These are phyloP conservation scores for Sicyos edulis DNA, from an alignment of 306 rosid species.

Conservation along the genomic window DNA sequence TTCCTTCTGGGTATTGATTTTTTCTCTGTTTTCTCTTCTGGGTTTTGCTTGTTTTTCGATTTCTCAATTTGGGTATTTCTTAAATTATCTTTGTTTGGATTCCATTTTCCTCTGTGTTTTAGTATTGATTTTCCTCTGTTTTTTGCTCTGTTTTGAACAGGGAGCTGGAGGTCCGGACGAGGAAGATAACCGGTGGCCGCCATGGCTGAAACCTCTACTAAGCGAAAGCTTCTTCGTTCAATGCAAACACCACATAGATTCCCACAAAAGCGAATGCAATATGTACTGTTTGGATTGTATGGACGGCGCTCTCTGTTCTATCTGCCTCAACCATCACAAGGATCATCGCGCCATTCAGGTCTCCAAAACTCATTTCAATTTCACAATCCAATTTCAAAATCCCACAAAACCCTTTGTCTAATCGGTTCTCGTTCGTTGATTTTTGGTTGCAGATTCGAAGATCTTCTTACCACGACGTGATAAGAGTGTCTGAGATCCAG, in stretches of 20 bases:
- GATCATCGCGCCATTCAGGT: slow-evolving; percentile 95
- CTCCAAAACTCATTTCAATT: not conserved
- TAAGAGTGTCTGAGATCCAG: slow-evolving; percentile 87
- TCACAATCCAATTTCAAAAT: not conserved
- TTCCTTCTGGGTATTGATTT: not conserved
- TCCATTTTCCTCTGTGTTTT: not conserved
- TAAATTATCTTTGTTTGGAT: not conserved
- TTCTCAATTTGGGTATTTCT: not conserved
- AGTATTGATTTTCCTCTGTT: no score
- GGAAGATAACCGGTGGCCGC: slow-evolving; percentile 91
- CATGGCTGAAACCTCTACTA: slow-evolving; percentile 90
- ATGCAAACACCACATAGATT: slow-evolving; percentile 78
- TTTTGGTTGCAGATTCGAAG: slow-evolving; percentile 62
- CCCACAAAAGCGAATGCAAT: slow-evolving; percentile 95
- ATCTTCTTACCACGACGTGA: slow-evolving; percentile 95
- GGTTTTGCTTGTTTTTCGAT: not conserved
- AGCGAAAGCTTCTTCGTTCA: slow-evolving; percentile 83
- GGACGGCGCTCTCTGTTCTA: slow-evolving; percentile 87
- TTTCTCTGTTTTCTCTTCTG: not conserved
- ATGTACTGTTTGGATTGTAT: slow-evolving; percentile 95
- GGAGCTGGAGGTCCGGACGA: slow-evolving; percentile 96
- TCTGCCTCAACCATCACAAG: slow-evolving; percentile 68
- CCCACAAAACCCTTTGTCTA: not conserved
- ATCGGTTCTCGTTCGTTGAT: not conserved
- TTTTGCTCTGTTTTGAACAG: slow-evolving; percentile 30